Evolutionary conservation across 2,329 filamentous ascomycete genomes (phyloP).

Genomic region (Clonostachys byssicola): DNA sequence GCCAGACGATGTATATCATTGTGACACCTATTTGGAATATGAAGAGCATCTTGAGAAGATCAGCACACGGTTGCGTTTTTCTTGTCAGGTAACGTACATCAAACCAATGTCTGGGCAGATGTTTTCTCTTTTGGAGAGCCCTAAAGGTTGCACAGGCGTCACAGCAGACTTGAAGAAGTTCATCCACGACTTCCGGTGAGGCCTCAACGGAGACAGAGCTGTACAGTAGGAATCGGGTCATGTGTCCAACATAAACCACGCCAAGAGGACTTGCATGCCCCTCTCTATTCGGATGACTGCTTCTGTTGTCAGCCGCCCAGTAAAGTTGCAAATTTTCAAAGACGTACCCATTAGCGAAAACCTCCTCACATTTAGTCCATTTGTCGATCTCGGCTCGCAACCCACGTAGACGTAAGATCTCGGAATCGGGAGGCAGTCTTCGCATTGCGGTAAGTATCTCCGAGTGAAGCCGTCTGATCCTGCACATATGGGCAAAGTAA

Average conservation of each 20-base stretch:
- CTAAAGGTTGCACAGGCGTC: not conserved
- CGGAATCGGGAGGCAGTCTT: not conserved
- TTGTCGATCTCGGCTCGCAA: not conserved
- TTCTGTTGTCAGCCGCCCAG: not conserved
- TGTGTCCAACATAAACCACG: not conserved
- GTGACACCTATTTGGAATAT: not conserved
- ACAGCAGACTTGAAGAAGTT: not conserved
- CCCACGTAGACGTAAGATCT: not conserved
- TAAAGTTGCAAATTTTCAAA: not conserved
- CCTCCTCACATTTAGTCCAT: not conserved
- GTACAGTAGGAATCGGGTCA: not conserved
- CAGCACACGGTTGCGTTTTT: no score
- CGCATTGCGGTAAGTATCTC: not conserved
- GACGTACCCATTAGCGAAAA: not conserved
- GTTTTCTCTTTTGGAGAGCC: not conserved
- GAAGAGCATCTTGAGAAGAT: not conserved
- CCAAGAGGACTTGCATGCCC: not conserved
- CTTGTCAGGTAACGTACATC: not conserved
- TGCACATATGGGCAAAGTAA: not conserved
- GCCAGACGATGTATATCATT: not conserved
- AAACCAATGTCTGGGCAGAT: not conserved
- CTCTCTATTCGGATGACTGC: not conserved
- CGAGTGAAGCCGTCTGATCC: not conserved
- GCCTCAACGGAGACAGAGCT: not conserved
- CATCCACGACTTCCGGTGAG: not conserved